Base-by-base conservation (phyloP, 371 early-diverging fungal species). In the Chytridium lagenaria region DNA sequence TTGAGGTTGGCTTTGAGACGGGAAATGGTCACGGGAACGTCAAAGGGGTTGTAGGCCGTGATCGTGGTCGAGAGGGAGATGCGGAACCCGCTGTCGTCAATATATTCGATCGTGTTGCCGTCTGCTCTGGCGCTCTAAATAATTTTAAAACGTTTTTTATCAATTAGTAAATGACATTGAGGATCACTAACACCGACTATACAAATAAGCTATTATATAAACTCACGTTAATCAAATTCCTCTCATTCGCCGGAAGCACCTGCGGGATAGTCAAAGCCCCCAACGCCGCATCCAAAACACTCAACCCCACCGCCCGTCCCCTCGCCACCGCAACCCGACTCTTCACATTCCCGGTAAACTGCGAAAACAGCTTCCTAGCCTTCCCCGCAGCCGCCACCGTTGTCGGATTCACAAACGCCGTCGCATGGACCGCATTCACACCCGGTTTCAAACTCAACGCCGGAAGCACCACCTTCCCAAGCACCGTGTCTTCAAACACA, bases 381-480 rank as follows among this genome's bases (percentile, higher is more conserved):
- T 57, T 59, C 7, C 15, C 3, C 7, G 44, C 44, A 16, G 39
- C 44, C n/a, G 5, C 23, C 12, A 12, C 2, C 40, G 10, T 40
- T 12, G 10, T 26, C 2, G 44, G 10, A 22, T 36, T 38, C 10
- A 67, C 52, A 33, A 39, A 38, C 7, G 39, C 50, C 28, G 50
- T 50, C 19, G 68, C 37, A 16, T 36, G 55, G 28, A 73, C 61
- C 15, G 15, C 28, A 31, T 69, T 69, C 1, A 31, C 26, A 0
- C 70, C 70, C 5, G 69, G 70, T n/a, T 28, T 34, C 26, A 74
- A 22, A 51, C 5, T 22, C 49, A 74, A 26, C 34, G 31, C 44
- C 34, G 74, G 74, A 19, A 74, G 39, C 19, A 55, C 40, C 7
- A 69, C 70, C 19, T 40, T 59, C 7, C 74, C 74, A 33, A 74